phyloP scores from a whole-genome alignment of 495 filamentous ascomycete species.

The Aspergillus steynii region DNA sequence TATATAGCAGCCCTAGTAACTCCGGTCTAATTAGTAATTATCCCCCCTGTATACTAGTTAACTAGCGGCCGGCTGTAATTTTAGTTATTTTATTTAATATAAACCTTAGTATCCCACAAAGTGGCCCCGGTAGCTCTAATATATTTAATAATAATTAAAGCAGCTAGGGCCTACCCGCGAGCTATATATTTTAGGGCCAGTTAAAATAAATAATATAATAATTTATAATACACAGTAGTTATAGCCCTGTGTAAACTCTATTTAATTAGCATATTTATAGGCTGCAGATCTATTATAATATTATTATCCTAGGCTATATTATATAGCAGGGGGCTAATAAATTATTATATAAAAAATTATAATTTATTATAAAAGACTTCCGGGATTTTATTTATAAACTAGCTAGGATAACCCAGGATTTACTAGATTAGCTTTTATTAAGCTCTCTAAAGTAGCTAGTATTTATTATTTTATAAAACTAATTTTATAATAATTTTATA shows the following conservation, averaged over 20 bases:
- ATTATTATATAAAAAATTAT: constrained; percentile 11
- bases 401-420: not conserved
- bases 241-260: constrained; percentile 15
- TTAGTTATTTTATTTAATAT: too few relatives aligned
- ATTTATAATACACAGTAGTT: constrained; percentile 16
- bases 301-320: constrained; percentile 7
- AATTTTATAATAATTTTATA: not conserved
- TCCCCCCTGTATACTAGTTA: too few relatives aligned
- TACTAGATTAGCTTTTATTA: too few relatives aligned
- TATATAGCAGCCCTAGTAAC: too few relatives aligned
- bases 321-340: constrained; percentile 9
- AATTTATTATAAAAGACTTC: constrained; percentile 17
- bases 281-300: constrained; percentile 36
- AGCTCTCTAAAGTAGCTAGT: too few relatives aligned
- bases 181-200: not conserved
- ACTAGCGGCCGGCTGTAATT: too few relatives aligned
- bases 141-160: not conserved
- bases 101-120: too few relatives aligned
- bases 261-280: constrained; percentile 31
- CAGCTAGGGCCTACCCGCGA: not conserved
- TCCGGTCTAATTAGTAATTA: too few relatives aligned
- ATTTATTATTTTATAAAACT: too few relatives aligned
- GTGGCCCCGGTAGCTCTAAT: too few relatives aligned
- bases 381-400: constrained; percentile 11
- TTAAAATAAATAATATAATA: constrained; percentile 2